Percentiles rank a stretch among this genome's conserved stretches.
These are phyloP conservation scores for Coemansia interrupta DNA, from an alignment of 192 early-diverging fungal species.

Conservation along the genomic window DNA sequence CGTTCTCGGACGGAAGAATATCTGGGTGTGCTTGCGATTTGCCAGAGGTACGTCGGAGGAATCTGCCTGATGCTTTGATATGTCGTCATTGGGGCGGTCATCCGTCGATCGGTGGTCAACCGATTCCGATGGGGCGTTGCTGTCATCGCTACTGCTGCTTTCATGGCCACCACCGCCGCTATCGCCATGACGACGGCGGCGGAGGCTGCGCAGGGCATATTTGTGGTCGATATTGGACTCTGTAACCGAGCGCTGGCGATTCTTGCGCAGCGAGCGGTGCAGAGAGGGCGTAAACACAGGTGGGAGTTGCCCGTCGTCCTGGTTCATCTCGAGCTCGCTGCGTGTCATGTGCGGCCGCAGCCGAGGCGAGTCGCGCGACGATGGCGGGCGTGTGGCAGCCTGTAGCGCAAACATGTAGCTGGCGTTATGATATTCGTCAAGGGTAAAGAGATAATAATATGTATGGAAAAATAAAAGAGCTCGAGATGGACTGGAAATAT, in stretches of 20 bases:
- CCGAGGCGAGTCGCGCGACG: slow-evolving; percentile 33
- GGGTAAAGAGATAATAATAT: too few species aligned
- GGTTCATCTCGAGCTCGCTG: slow-evolving; percentile 22
- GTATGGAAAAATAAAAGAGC: too few species aligned
- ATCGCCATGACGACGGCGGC: background rate
- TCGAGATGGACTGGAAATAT: background rate
- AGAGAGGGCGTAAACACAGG: slow-evolving; percentile 33
- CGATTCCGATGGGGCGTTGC: background rate
- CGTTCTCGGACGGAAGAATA: slow-evolving; percentile 33
- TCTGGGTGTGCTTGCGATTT: background rate
- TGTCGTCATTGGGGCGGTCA: background rate
- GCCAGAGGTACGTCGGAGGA: too few species aligned
- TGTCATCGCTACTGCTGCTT: background rate
- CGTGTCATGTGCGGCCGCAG: slow-evolving; percentile 26
- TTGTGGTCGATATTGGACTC: background rate
- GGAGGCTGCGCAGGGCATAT: background rate
- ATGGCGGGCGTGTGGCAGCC: slow-evolving; percentile 29
- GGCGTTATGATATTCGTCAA: background rate
- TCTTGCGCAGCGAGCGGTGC: slow-evolving; percentile 32
- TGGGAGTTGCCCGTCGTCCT: slow-evolving; percentile 17
- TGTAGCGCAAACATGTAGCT: slow-evolving; percentile 35
- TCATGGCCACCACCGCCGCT: background rate
- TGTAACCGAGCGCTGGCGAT: slow-evolving; percentile 9
- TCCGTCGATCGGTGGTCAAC: background rate
- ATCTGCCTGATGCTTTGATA: background rate